Evolutionary conservation across 306 rosid genomes (phyloP).

Genomic region (peach (Prunus persica)): Prunus_persica_NCBIv2 NC_034009.1:29950501-29951000

Average conservation of each 20-base stretch:
- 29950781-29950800: too few species aligned
- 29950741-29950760: not conserved
- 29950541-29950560: not conserved
- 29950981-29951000: not conserved
- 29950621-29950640: not conserved
- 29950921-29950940: too few species aligned
- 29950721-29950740: not conserved
- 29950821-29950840: too few species aligned
- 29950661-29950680: not conserved
- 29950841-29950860: too few species aligned
- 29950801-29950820: too few species aligned
- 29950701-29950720: not conserved
- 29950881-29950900: too few species aligned
- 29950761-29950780: too few species aligned
- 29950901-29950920: too few species aligned
- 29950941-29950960: too few species aligned
- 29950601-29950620: not conserved
- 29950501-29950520: not conserved
- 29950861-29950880: too few species aligned
- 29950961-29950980: too few species aligned
- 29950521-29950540: not conserved
- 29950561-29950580: not conserved
- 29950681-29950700: not conserved
- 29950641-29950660: not conserved
- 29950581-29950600: not conserved